Conservation (phyloP, 352 stramenopile genomes). For the Aphanomyces stellatus region DNA sequence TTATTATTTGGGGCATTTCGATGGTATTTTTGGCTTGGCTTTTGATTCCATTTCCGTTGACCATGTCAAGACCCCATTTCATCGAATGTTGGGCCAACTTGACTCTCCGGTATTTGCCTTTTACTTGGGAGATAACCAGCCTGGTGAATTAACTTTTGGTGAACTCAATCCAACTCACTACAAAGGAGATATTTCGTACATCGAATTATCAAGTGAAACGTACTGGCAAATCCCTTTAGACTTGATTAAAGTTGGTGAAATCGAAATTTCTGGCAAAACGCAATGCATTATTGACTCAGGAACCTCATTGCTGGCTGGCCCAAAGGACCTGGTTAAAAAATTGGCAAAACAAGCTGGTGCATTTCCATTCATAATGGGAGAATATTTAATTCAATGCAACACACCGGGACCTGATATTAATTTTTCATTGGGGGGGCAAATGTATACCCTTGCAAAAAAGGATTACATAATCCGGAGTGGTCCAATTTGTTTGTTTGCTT, state of each 20-base stretch:
- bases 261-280: conserved; percentile 41
- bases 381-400: conserved; percentile 94
- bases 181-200: conserved; percentile 89
- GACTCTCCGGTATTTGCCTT: conserved; percentile 93
- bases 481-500: conserved; percentile 90
- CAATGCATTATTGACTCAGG: conserved; percentile 94
- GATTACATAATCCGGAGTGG: conserved; percentile 91
- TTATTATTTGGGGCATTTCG: conserved; percentile 95
- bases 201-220: conserved; percentile 60
- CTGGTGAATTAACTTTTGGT: conserved; percentile 73
- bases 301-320: conserved; percentile 92
- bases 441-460: conserved; percentile 87
- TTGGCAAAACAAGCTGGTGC: conserved; percentile 83
- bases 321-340: conserved; percentile 79
- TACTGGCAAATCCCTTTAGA: conserved; percentile 77
- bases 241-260: conserved; percentile 44
- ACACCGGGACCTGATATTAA: conserved; percentile 85
- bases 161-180: conserved; percentile 86
- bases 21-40: conserved; percentile 95
- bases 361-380: conserved; percentile 87
- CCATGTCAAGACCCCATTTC: conserved; percentile 89
- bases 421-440: conserved; percentile 88
- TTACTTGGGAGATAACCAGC: conserved; percentile 87
- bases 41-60: conserved; percentile 93
- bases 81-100: conserved; percentile 87